Base-by-base conservation (phyloP, 2,329 filamentous ascomycete species). In the Nothophaeocryptopus gaeumannii region DNA sequence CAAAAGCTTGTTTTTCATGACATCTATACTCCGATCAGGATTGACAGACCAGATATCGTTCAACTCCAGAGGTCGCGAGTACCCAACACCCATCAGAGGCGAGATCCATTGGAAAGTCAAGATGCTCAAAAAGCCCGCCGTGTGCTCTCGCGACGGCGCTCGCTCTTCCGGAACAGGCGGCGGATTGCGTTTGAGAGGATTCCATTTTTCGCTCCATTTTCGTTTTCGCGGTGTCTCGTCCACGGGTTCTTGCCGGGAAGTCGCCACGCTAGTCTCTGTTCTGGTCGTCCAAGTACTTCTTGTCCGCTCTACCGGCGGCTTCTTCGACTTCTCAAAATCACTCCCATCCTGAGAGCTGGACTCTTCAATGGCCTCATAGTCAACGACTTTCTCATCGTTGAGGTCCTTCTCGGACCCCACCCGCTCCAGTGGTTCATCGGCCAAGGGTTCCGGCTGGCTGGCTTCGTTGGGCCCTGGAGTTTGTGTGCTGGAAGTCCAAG, bases 1-100 rank as follows among this genome's bases (percentile, higher is more conserved):
- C 52, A 84, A 78, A 39, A 95, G 73, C 58, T 78, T 85, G 7
- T 72, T 69, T 7, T 87, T 83, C 68, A 96, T 74, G 9, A 82
- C 74, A 55, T 88, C 83, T 38, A 89, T 83, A 12, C 82, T 80
- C 53, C 93, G 80, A 53, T 87, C 74, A 0, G 91, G 91, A 56
- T 96, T 96, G 59, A 97, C 87, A 1, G 78, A 74, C 86, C 90
- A 97, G 50, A 99, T 83, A 67, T 99, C 93, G 58, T 87, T 88
- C 47, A 84, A 73, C 63, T 96, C 86, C 2, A 99, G 78, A 2
- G 84, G 82, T 11, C 93, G 84, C 65, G 89, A 84, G 70, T 96
- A 97, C 32, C 93, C 93, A 34, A 83, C 81, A 56, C 72, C 78
- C 91, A 97, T 97, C 47, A 97, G 66, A 1, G 89, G 85, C 0